Evolutionary conservation across 176 grass and related monocot genomes (phyloP).

Genomic region (Elymus sibiricus): DNA sequence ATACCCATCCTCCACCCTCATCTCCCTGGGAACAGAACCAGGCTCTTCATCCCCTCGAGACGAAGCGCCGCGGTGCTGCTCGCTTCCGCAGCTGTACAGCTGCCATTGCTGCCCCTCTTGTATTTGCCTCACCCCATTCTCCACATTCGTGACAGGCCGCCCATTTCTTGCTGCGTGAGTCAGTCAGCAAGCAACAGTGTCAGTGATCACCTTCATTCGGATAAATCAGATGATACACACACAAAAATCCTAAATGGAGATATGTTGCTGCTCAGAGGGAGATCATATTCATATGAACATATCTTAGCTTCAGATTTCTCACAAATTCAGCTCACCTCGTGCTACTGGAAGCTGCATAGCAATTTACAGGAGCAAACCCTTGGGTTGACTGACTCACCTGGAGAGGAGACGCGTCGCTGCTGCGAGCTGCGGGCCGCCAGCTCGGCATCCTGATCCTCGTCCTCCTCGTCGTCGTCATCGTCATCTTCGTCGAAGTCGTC

Average conservation of each 20-base stretch:
- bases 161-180: neutral
- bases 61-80: constrained; percentile 7
- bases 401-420: constrained; percentile 18
- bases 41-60: constrained; percentile 29
- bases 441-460: constrained; percentile 29
- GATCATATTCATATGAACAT: neutral
- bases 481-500: constrained; percentile 45
- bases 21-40: constrained; percentile 23
- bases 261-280: neutral
- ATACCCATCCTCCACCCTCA: constrained; percentile 52
- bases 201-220: constrained; percentile 20
- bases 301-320: neutral
- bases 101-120: constrained; percentile 32
- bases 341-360: neutral
- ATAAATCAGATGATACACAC: neutral
- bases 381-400: constrained; percentile 21
- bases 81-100: neutral
- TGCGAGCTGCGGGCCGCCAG: neutral
- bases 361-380: neutral
- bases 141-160: neutral
- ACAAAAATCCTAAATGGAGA: neutral
- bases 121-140: constrained; percentile 12
- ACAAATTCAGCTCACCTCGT: neutral
- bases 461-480: constrained; percentile 23
- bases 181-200: constrained; percentile 7